Conservation (phyloP, 495 filamentous ascomycete genomes). For the Daldinia caldariorum region DNA sequence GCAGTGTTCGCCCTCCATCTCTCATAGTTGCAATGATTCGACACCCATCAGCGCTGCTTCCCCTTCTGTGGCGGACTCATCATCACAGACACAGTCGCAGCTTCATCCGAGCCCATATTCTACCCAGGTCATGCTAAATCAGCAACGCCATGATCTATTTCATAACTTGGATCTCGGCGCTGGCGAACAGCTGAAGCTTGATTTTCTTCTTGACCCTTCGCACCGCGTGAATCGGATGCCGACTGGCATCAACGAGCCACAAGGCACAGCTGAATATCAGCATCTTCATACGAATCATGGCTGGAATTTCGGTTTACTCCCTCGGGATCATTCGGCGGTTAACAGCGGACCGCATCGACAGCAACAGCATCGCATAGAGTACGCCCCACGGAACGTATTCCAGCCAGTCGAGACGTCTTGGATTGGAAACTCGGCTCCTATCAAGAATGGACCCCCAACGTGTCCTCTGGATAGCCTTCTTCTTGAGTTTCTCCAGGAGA, state of each 20-base stretch:
- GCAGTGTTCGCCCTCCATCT: slow-evolving; percentile 36
- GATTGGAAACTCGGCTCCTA: slow-evolving; percentile 52
- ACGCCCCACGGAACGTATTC: slow-evolving; percentile 18
- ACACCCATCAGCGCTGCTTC: slow-evolving; percentile 53
- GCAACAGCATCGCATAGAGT: slow-evolving; percentile 35
- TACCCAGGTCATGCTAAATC: slow-evolving; percentile 50
- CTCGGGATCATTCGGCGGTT: background rate
- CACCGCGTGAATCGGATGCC: slow-evolving; percentile 51
- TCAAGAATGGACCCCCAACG: slow-evolving; percentile 69
- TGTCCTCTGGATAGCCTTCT: slow-evolving; percentile 79
- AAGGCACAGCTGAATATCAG: slow-evolving; percentile 49
- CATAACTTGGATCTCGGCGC: slow-evolving; percentile 67
- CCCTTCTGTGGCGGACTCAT: slow-evolving; percentile 43
- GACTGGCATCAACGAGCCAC: slow-evolving; percentile 50
- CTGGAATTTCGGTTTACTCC: slow-evolving; percentile 52
- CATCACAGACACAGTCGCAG: slow-evolving; percentile 46
- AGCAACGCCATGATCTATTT: slow-evolving; percentile 64
- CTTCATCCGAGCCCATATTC: slow-evolving; percentile 32
- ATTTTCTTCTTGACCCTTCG: slow-evolving; percentile 69
- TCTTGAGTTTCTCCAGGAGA: slow-evolving; percentile 77
- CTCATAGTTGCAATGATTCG: slow-evolving; percentile 44
- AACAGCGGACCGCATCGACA: slow-evolving; percentile 24
- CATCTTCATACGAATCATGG: slow-evolving; percentile 57
- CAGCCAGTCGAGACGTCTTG: slow-evolving; percentile 12
- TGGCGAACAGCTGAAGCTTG: slow-evolving; percentile 70